Base-by-base conservation (phyloP, 108 stramenopile genomes). In the Pseudonitzschia multiseries region DNA sequence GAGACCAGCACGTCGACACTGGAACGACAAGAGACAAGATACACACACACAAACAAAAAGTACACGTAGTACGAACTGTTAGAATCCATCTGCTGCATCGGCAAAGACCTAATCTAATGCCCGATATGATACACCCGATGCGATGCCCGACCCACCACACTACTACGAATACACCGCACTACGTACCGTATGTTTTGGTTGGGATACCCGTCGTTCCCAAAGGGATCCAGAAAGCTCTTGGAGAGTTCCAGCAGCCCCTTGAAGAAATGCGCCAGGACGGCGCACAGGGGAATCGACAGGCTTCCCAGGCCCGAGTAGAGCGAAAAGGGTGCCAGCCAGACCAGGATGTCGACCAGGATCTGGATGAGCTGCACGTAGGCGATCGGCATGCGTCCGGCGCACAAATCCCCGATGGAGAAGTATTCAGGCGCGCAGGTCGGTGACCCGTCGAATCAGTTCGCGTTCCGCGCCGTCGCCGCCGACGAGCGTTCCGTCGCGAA, bases 341-440 rank as follows among this genome's bases (percentile, higher is more conserved):
- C 70, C 15, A 88, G 71, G 10, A 83, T 79, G 53, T 88, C 87
- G 0, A 88, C 87, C 27, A 88, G 57, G 28, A 86, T 81, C 42
- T 88, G 83, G 53, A 88, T 83, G 5, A 84, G 22, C 62, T 89
- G 87, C 8, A 89, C 87, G 63, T 89, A 89, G n/a, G 85, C 87
- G 78, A 89, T 67, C 12, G 87, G 87, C 87, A 89, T 89, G 15
- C 87, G 62, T 20, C 87, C 87, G 8, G 87, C 81, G 33, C 56
- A 53, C 51, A 70, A 75, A 73, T 89, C 87, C 17, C 79, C 83
- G 57, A 89, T 86, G 26, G 75, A 74, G 53, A 86, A 86, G 33
- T 81, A 78, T 46, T 78, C 81, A n/a, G 14, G 79, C 87, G 53
- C 87, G 73, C n/a, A 85, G 43, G 21, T 54, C 40, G 48, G 81